Evolutionary conservation across 768 basidiomycete species (phyloP).

Genomic region (Trametes cubensis): DNA sequence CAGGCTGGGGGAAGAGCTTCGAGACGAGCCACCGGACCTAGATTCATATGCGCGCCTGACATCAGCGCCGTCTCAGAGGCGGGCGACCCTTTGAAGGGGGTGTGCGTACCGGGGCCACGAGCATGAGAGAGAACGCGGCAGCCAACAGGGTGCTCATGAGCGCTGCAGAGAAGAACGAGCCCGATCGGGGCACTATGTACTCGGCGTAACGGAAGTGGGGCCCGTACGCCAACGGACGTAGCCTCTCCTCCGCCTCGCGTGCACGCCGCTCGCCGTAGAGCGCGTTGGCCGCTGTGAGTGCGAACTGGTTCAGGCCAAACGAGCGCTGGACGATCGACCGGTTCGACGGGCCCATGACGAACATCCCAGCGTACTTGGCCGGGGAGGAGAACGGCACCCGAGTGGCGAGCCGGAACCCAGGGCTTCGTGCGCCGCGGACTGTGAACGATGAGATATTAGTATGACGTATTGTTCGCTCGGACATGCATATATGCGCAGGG

Average conservation of each 20-base stretch:
- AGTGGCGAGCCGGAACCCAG: constrained; percentile 37
- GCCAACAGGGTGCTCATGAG: constrained; percentile 36
- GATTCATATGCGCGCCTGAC: neutral
- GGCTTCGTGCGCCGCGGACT: constrained; percentile 35
- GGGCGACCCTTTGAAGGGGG: neutral
- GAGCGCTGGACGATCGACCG: constrained; percentile 55
- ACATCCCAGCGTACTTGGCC: constrained; percentile 43
- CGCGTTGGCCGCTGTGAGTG: constrained; percentile 18
- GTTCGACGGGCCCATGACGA: constrained; percentile 50
- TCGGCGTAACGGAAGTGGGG: constrained; percentile 78
- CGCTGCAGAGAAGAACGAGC: constrained; percentile 43
- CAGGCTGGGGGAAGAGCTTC: constrained; percentile 52
- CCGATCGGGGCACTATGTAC: constrained; percentile 44
- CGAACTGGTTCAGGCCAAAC: constrained; percentile 52
- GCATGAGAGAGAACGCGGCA: constrained; percentile 2
- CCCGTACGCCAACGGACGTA: constrained; percentile 53
- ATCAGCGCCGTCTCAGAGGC: neutral
- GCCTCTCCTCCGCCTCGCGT: constrained; percentile 23
- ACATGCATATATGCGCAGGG: neutral
- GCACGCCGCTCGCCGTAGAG: neutral
- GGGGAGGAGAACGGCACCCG: constrained; percentile 40
- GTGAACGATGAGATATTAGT: neutral
- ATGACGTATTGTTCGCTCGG: no score
- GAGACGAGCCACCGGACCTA: constrained; percentile 63
- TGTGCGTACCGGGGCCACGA: constrained; percentile 35